phyloP scores from a whole-genome alignment of 257 asterid genomes.

The Ajuga chamaepitys region DNA sequence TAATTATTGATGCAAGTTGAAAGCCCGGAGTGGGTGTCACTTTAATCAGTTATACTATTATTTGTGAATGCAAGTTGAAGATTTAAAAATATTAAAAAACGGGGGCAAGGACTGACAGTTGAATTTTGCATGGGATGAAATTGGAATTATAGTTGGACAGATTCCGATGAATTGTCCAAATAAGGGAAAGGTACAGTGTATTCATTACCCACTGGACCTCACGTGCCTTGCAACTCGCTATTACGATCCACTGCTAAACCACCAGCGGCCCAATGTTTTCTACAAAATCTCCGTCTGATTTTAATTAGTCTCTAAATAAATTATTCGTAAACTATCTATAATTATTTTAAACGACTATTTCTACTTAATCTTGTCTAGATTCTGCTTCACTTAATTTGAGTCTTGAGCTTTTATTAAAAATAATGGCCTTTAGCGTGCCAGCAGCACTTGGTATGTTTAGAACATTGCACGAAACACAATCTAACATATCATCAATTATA shows the following conservation, averaged over 20 bases:
- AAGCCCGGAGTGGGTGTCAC: slow-evolving; percentile 7
- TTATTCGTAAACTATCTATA: too few species aligned
- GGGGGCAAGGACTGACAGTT: neutral
- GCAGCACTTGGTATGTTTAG: too few species aligned
- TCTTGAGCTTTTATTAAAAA: too few species aligned
- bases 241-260: neutral
- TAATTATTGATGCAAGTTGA: neutral
- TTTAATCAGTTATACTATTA: neutral
- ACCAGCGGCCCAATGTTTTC: slow-evolving; percentile 18
- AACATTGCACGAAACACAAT: too few species aligned
- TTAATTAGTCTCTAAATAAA: too few species aligned
- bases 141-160: neutral
- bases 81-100: neutral
- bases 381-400: too few species aligned
- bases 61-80: slow-evolving; percentile 16
- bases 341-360: too few species aligned
- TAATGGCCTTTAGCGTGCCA: too few species aligned
- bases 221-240: slow-evolving; percentile 22
- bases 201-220: neutral
- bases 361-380: too few species aligned
- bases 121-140: slow-evolving; percentile 4
- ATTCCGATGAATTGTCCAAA: slow-evolving; percentile 11
- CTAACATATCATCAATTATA: too few species aligned
- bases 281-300: neutral
- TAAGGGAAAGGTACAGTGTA: slow-evolving; percentile 2